Evolutionary conservation across 1,284 basidiomycete genomes (phyloP), one percentile per base, ranked within the genome.

Genomic region (Ustilago trichophora): DNA sequence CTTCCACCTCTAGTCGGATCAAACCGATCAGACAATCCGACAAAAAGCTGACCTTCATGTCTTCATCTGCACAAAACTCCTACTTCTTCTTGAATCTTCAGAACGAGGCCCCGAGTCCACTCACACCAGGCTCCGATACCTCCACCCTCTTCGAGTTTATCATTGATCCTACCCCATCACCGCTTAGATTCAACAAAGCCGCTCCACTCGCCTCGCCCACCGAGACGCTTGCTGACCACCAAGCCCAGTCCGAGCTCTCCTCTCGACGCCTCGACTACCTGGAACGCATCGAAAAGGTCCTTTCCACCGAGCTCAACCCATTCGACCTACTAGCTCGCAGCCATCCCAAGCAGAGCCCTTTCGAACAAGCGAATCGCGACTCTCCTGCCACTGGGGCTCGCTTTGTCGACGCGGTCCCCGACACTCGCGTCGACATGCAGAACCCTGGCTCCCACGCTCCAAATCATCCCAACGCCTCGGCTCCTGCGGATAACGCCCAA

Each of bases 41-140:
- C 22, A 27, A 6, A 24, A 26, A 47, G 57, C 60, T 64, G 41
- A 64, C 60, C 33, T 41, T 38, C 35, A 64, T 64, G 60, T 25
- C 32, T 53, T 52, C 53, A 8, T 64, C 50, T 31, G 34, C 49
- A 13, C 31, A 38, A n/a, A 43, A 33, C 9, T 55, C 53, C n/a
- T 52, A 35, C 34, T 40, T 48, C n/a, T 27, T 36, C 18, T 32
- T 37, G 9, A 21, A 47, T 25, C 41, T 51, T 26, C 49, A 57
- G 49, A 32, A 31, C 27, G 40, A 49, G 37, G 44, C 44, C 7
- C 45, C 50, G n/a, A 59, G 38, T 27, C 63, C 63, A 18, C 40
- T 54, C 34, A 59, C 56, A 11, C 63, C 63, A 31, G 63, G 56
- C 51, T 66, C 63, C 32, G 63, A 66, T 27, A 59, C 52, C 3